These are phyloP conservation scores for Debaryomyces castellii DNA, from an alignment of 805 yeast species.

Conservation along the genomic window DNA sequence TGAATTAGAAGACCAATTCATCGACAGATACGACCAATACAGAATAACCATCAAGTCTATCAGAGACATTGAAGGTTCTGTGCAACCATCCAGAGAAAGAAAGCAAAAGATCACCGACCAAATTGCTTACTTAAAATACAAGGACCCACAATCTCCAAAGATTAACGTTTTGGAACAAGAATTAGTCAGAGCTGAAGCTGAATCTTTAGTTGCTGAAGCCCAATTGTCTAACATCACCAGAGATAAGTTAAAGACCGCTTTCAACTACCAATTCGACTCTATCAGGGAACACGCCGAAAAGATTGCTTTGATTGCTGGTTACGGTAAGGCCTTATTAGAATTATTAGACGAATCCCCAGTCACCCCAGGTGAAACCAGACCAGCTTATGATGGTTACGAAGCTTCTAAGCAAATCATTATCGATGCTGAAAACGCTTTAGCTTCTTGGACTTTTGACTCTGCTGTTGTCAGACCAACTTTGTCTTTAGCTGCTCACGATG, in stretches of 20 bases:
- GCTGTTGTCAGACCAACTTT: conserved; percentile 94
- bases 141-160: conserved; percentile 97
- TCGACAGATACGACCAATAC: conserved; percentile 97
- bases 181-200: conserved; percentile 98
- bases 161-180: conserved; percentile 95
- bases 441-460: conserved; percentile 93
- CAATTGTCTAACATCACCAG: conserved; percentile 97
- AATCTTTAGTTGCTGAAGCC: conserved; percentile 97
- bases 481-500: conserved; percentile 68
- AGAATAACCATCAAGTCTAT: conserved; percentile 91
- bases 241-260: conserved; percentile 96
- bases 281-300: conserved; percentile 94
- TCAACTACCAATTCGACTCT: conserved; percentile 94
- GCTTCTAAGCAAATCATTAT: conserved; percentile 97
- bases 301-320: conserved; percentile 95
- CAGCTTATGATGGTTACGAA: conserved; percentile 97
- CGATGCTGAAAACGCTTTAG: conserved; percentile 94
- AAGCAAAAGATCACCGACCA: conserved; percentile 96
- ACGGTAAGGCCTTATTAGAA: conserved; percentile 96
- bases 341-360: conserved; percentile 95
- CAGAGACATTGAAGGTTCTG: conserved; percentile 95
- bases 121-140: conserved; percentile 96
- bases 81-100: conserved; percentile 97
- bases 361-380: conserved; percentile 98
- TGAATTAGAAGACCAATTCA: conserved; percentile 96